Evolutionary conservation across 495 filamentous ascomycete species (phyloP).

Genomic region (Neurospora discreta): DNA sequence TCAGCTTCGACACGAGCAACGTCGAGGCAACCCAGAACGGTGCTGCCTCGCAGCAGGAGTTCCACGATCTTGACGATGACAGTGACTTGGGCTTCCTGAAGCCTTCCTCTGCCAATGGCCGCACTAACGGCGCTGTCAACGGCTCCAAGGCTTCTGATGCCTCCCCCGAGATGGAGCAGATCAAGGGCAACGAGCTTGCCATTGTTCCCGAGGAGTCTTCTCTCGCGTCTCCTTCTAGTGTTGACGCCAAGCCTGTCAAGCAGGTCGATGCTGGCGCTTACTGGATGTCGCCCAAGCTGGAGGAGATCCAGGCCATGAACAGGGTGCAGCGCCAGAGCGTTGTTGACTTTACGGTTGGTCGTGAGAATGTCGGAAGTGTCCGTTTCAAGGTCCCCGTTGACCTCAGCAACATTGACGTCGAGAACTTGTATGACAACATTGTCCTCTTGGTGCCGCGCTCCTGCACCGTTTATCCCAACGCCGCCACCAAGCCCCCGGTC

Average conservation of each 20-base stretch:
- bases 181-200: conserved; percentile 65
- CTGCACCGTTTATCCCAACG: conserved; percentile 76
- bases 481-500: conserved; percentile 59
- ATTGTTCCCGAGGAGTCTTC: conserved; percentile 63
- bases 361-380: conserved; percentile 66
- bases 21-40: conserved; percentile 27
- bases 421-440: conserved; percentile 58
- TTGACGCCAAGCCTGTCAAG: conserved; percentile 9
- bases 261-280: conserved; percentile 63
- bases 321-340: conserved; percentile 61
- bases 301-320: conserved; percentile 64
- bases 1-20: conserved; percentile 71
- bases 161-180: conserved; percentile 59
- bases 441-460: conserved; percentile 62
- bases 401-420: conserved; percentile 57
- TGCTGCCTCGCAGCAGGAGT: conserved; percentile 8
- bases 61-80: conserved; percentile 47
- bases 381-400: conserved; percentile 75
- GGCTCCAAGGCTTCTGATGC: conserved; percentile 30
- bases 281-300: conserved; percentile 66
- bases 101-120: conserved; percentile 38
- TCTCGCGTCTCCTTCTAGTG: conserved; percentile 18
- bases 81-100: conserved; percentile 51
- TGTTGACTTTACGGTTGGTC: conserved; percentile 65
- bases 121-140: conserved; percentile 22